Base-by-base conservation (phyloP, 2,329 filamentous ascomycete species). In the Talaromyces rugulosus region DNA sequence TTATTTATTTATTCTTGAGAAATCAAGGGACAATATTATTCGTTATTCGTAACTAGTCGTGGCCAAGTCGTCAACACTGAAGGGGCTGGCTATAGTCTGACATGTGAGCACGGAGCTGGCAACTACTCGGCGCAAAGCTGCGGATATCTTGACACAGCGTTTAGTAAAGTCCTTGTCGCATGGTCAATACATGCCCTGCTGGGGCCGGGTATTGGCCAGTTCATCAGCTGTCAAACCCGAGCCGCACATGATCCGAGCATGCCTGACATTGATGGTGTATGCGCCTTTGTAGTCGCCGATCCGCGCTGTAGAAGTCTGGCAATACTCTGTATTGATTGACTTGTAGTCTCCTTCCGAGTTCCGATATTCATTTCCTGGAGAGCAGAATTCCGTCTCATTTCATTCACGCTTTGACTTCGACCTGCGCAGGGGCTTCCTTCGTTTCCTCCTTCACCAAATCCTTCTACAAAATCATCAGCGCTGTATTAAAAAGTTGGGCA, bases 321-420 rank as follows among this genome's bases (percentile, higher is more conserved):
- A 47, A 12, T 27, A 27, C 44, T 12, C 18, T 14, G 23, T 47
- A 27, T 23, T 47, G 16, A 1, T 8, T 47, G 42, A 47, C 34
- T 47, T 12, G 33, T 12, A 11, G 9, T 47, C n/a, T n/a, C 44
- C 18, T 18, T 54, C 14, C 34, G n/a, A 27, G 7, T 18, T 54
- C 14, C 34, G n/a, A 27, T 23, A 33, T 1, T 18, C 2, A 3
- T 60, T 31, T 33, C 23, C n/a, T 31, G 28, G 27, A 44, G 58
- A 31, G n/a, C n/a, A 58, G 16, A 33, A 33, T 31, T 23, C 23
- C 16, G 30, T 34, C 42, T n/a, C 8, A 18, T 42, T 33, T 23
- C 52, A 9, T 66, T 77, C 71, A 80, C 52, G 75, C 76, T 60
- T 77, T 72, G 53, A 79, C 74, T 62, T 77, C 70, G 63, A 78